These are phyloP conservation scores for Tetrahymena elliotti DNA, from an alignment of 73 alveolate genomes.

Conservation along the genomic window DNA sequence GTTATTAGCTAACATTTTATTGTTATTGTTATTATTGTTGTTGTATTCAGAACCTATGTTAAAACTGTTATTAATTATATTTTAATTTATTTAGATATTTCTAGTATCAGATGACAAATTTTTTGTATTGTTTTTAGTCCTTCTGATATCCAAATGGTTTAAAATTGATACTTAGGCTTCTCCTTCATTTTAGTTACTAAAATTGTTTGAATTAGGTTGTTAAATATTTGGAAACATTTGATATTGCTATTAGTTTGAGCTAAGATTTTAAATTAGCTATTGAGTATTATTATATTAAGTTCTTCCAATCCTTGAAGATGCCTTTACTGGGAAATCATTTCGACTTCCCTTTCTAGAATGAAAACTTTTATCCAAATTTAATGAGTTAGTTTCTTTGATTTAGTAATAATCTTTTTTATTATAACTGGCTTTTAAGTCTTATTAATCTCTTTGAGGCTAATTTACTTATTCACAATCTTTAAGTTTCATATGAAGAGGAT, in stretches of 20 bases:
- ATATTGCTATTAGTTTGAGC: neutral
- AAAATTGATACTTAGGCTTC: neutral
- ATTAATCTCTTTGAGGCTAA: neutral
- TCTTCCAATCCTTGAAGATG: neutral
- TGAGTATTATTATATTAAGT: neutral
- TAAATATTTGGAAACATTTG: neutral
- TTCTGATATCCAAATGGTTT: neutral
- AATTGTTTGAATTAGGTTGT: neutral
- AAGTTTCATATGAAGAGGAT: neutral
- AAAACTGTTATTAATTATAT: neutral
- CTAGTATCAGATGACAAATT: neutral
- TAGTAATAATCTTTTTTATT: neutral
- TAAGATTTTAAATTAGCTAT: neutral
- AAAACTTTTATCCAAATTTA: neutral
- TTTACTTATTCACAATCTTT: neutral
- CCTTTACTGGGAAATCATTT: neutral
- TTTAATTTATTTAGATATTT: neutral
- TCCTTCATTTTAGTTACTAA: neutral
- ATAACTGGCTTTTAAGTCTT: neutral
- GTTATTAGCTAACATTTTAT: neutral
- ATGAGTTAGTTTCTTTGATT: neutral
- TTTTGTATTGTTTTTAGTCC: neutral
- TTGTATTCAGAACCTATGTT: neutral
- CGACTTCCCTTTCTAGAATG: neutral
- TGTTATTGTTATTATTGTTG: neutral